Conservation (phyloP, 129 eudicot species). For the Centrapalus pauciflorus region DNA sequence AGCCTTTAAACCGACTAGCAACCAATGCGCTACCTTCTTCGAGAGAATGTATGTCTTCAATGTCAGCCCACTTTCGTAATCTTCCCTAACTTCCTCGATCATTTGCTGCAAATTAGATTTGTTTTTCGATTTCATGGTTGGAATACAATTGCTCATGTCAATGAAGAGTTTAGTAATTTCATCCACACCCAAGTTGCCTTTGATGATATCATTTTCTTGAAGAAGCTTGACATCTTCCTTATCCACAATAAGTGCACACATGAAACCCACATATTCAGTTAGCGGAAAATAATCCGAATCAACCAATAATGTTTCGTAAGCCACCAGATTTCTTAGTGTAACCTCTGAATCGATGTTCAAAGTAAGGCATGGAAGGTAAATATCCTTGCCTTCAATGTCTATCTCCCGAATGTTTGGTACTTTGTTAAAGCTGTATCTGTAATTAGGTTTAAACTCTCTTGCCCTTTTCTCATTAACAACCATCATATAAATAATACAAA, state of each 20-base stretch:
- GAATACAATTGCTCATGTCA: constrained; percentile 28
- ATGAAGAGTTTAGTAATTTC: constrained; percentile 28
- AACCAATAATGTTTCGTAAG: constrained; percentile 16
- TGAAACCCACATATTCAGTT: constrained; percentile 24
- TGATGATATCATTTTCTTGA: constrained; percentile 4
- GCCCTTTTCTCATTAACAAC: no score
- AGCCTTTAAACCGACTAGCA: neutral
- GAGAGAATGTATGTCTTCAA: neutral
- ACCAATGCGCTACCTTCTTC: neutral
- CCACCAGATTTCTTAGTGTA: constrained; percentile 37
- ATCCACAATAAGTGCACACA: constrained; percentile 37
- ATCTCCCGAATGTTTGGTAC: constrained; percentile 4
- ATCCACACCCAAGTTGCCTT: constrained; percentile 3
- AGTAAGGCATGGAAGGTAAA: constrained; percentile 28
- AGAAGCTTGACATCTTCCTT: constrained; percentile 29
- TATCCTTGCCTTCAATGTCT: neutral
- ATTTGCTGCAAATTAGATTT: neutral
- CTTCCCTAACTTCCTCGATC: neutral
- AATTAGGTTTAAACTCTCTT: no score
- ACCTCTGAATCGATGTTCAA: constrained; percentile 31
- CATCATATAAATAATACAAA: no score
- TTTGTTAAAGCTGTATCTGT: no score
- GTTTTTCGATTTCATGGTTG: neutral
- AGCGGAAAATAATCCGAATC: neutral
- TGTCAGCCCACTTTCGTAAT: neutral